phyloP scores from a whole-genome alignment of 768 basidiomycete species.

The Cantharellus cinnabarinus region DNA sequence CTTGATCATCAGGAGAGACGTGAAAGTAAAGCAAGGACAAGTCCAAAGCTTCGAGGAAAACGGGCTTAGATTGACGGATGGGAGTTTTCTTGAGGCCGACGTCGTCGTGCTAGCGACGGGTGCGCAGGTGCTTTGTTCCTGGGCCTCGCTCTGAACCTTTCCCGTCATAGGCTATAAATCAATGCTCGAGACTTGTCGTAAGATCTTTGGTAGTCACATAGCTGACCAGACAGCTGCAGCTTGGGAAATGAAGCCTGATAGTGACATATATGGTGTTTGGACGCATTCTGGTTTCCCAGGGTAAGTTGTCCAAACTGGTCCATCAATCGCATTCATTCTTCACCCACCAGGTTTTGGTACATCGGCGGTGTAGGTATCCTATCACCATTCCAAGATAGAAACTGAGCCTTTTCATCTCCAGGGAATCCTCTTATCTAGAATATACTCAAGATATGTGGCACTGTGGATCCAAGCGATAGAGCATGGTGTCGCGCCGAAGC shows the following conservation, averaged over 20 bases:
- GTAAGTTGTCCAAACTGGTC: background rate
- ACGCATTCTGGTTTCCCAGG: background rate
- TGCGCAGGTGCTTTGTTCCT: background rate
- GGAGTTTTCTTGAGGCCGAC: background rate
- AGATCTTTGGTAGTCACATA: background rate
- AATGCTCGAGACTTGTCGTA: background rate
- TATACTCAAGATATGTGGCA: too few species aligned
- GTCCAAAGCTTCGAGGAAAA: background rate
- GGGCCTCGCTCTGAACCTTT: background rate
- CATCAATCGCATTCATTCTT: background rate
- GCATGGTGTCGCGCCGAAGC: too few species aligned
- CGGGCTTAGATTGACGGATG: background rate
- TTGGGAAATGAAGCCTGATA: background rate
- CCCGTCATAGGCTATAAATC: background rate
- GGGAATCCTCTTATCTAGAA: too few species aligned
- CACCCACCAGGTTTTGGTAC: background rate
- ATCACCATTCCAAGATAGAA: background rate
- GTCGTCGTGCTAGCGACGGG: background rate
- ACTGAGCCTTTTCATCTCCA: too few species aligned
- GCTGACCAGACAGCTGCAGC: background rate
- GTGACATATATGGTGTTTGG: background rate
- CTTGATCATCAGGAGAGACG: background rate
- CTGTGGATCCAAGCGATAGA: too few species aligned
- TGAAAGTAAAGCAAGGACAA: slow-evolving; percentile 1
- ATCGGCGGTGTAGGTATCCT: background rate